Evolutionary conservation across 2,329 filamentous ascomycete species (phyloP).

Genomic region (Colletotrichum ledebouriae): DNA sequence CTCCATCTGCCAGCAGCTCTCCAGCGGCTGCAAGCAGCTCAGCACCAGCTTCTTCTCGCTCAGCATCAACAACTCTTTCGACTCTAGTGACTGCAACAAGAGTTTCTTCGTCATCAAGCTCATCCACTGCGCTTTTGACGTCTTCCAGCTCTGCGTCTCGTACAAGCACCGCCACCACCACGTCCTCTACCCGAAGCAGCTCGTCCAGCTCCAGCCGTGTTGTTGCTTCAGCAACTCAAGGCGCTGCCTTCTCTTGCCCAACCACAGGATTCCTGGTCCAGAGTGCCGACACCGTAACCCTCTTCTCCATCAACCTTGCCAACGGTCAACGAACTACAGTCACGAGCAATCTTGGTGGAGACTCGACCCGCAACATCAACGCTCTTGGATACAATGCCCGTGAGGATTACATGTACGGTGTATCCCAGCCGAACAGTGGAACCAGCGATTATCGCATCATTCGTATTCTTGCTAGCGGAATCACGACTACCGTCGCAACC

Average conservation of each 20-base stretch:
- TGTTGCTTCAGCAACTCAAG: conserved; percentile 29
- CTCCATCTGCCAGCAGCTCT: not conserved
- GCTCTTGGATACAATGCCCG: conserved; percentile 46
- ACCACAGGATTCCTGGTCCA: conserved; percentile 43
- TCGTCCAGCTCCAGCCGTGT: not conserved
- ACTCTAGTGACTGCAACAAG: not conserved
- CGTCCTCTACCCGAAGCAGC: not conserved
- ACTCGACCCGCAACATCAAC: conserved; percentile 41
- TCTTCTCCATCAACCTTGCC: conserved; percentile 43
- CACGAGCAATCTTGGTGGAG: conserved; percentile 28
- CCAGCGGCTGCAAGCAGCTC: not conserved
- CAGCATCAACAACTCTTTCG: not conserved
- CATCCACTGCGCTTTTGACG: not conserved
- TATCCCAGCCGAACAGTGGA: conserved; percentile 11
- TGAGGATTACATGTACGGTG: conserved; percentile 46
- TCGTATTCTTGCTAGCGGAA: conserved; percentile 44
- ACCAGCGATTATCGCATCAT: conserved; percentile 33
- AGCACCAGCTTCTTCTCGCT: not conserved
- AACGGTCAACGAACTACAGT: conserved; percentile 12
- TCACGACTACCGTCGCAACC: conserved; percentile 20
- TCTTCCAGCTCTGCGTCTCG: not conserved
- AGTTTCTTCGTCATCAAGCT: conserved; percentile 2
- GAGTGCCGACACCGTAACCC: not conserved
- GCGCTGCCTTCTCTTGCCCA: conserved; percentile 34
- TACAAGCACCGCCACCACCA: not conserved